These are phyloP conservation scores for Annulohypoxylon maeteangense DNA, from an alignment of 495 filamentous ascomycete genomes.

Conservation along the genomic window DNA sequence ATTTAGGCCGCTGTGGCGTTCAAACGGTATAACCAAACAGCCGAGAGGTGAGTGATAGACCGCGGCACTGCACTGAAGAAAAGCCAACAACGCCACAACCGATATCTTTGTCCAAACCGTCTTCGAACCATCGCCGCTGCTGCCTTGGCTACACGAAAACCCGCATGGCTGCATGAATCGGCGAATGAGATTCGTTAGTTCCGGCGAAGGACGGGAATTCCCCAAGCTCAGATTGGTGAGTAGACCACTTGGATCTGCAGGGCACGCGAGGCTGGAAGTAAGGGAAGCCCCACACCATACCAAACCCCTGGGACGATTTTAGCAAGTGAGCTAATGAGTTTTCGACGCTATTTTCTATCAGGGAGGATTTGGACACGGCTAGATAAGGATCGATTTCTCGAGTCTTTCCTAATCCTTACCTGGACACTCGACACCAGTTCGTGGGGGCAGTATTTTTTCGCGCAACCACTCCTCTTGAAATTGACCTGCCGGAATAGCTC, in stretches of 20 bases:
- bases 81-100: constrained; percentile 8
- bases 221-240: constrained; percentile 1
- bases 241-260: neutral
- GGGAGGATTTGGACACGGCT: neutral
- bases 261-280: constrained; percentile 5
- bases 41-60: neutral
- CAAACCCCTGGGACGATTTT: constrained; percentile 6
- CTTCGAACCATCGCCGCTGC: neutral
- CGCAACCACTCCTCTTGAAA: neutral
- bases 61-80: constrained; percentile 4
- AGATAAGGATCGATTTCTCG: neutral
- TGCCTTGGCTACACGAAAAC: constrained; percentile 17
- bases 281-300: constrained; percentile 3
- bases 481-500: neutral
- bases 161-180: constrained; percentile 22
- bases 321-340: neutral
- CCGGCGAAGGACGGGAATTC: constrained; percentile 22
- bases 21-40: neutral
- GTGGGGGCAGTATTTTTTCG: neutral
- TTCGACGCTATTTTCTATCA: neutral
- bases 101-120: neutral
- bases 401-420: neutral
- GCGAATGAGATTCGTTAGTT: constrained; percentile 21
- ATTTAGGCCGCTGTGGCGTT: constrained; percentile 7
- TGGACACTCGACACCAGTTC: neutral